Conservation (phyloP, 306 rosid genomes). For the Luffa acutangula region DNA sequence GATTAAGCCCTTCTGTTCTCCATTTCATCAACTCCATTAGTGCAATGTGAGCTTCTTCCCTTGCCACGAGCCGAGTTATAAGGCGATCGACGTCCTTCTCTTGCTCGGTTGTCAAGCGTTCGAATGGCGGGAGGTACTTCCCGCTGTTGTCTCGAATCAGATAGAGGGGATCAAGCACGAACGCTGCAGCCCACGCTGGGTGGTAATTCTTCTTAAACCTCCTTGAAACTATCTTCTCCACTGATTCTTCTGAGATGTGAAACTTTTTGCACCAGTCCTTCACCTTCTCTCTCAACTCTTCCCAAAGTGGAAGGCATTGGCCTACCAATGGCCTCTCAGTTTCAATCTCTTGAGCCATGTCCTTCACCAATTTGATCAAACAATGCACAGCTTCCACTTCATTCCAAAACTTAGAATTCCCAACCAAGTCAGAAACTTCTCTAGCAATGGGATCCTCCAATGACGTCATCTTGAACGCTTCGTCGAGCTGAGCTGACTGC, state of each 20-base stretch:
- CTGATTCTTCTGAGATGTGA: constrained; percentile 28
- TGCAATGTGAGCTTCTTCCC: constrained; percentile 52
- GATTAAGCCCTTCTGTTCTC: constrained; percentile 70
- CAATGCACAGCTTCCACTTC: constrained; percentile 53
- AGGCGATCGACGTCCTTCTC: constrained; percentile 57
- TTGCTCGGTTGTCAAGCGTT: constrained; percentile 37
- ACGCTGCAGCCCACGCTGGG: constrained; percentile 67
- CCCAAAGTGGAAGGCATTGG: constrained; percentile 79
- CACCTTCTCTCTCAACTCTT: constrained; percentile 51
- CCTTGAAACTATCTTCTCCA: constrained; percentile 36
- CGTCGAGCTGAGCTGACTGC: constrained; percentile 41
- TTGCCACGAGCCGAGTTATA: constrained; percentile 43
- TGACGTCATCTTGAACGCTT: constrained; percentile 31
- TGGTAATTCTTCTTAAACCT: constrained; percentile 50
- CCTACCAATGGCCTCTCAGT: constrained; percentile 68
- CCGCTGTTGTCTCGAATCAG: constrained; percentile 41
- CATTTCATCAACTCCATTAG: constrained; percentile 67
- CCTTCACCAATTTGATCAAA: constrained; percentile 50
- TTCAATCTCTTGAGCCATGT: constrained; percentile 69
- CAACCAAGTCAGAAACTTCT: constrained; percentile 49
- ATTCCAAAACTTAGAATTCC: constrained; percentile 54
- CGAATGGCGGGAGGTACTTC: constrained; percentile 54
- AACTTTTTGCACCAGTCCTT: constrained; percentile 54
- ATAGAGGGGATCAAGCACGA: constrained; percentile 52
- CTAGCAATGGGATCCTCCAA: constrained; percentile 51